These are phyloP conservation scores for Pseudogymnoascus sp. DNA, from an alignment of 2,329 filamentous ascomycete genomes.

Conservation along the genomic window DNA sequence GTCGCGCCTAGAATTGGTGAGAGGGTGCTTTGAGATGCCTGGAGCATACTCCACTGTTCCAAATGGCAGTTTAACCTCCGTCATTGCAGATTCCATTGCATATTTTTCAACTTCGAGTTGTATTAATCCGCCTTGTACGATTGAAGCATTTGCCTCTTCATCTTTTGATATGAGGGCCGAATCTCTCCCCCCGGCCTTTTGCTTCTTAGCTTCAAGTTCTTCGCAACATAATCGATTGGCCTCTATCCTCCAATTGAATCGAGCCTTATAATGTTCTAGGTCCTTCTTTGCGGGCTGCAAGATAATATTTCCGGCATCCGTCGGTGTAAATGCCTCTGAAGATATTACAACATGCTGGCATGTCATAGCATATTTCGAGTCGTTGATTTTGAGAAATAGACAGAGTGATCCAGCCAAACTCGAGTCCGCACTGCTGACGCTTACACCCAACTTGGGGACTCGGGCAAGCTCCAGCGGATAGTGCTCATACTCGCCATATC, in stretches of 20 bases:
- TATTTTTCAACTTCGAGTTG: too few species aligned
- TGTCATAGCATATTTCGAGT: not conserved
- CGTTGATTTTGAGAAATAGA: not conserved
- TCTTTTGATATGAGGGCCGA: not conserved
- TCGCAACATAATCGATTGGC: too few species aligned
- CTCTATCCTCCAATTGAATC: too few species aligned
- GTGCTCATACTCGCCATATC: not conserved
- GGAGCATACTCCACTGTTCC: not conserved
- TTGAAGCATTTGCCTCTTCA: too few species aligned
- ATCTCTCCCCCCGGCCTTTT: not conserved
- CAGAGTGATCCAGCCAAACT: not conserved
- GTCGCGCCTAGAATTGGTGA: not conserved
- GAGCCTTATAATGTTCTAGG: not conserved
- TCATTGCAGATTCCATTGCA: too few species aligned
- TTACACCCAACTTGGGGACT: not conserved
- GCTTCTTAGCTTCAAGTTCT: not conserved
- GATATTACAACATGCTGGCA: not conserved
- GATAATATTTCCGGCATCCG: not conserved
- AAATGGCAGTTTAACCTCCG: not conserved
- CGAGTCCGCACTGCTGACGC: not conserved
- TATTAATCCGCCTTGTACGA: too few species aligned
- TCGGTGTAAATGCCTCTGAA: not conserved
- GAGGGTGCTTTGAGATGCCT: not conserved
- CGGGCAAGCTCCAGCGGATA: not conserved
- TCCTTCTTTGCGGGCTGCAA: not conserved